Percentiles rank a stretch among this genome's conserved stretches.
Conservation (phyloP, 2,329 filamentous ascomycete species). For the Stachybotrys elegans region DNA sequence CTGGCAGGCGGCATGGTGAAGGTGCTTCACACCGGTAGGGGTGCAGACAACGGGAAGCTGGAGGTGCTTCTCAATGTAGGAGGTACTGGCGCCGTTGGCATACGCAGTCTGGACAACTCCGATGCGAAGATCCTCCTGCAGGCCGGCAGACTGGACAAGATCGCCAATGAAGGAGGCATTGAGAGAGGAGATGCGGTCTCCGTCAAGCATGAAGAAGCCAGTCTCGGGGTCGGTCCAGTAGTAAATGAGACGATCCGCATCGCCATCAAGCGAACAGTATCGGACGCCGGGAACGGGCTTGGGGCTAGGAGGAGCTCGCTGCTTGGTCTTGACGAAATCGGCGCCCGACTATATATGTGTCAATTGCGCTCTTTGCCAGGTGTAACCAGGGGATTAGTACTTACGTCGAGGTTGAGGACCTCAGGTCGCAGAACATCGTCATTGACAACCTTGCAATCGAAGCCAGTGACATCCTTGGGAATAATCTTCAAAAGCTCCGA, state of each 20-base stretch:
- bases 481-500: conserved; percentile 80
- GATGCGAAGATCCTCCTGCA: conserved; percentile 77
- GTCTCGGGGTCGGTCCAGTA: conserved; percentile 83
- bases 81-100: conserved; percentile 90
- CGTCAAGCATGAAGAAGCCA: conserved; percentile 88
- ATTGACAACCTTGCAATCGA: conserved; percentile 85
- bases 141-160: conserved; percentile 72
- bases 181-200: conserved; percentile 92
- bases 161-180: conserved; percentile 92
- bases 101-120: conserved; percentile 97
- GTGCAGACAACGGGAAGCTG: conserved; percentile 90
- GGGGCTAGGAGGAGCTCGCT: conserved; percentile 79
- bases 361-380: no score
- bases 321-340: conserved; percentile 96
- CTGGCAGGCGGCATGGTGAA: conserved; percentile 92
- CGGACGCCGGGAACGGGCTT: conserved; percentile 72
- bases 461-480: conserved; percentile 60
- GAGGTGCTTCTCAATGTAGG: conserved; percentile 83
- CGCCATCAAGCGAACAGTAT: conserved; percentile 88
- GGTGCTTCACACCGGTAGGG: conserved; percentile 91
- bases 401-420: conserved; percentile 79
- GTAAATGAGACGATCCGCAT: conserved; percentile 93
- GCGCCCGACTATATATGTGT: no score
- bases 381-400: no score
- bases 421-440: conserved; percentile 90